These are phyloP conservation scores for Neonectria punicea DNA, from an alignment of 2,329 filamentous ascomycete genomes.

Conservation along the genomic window DNA sequence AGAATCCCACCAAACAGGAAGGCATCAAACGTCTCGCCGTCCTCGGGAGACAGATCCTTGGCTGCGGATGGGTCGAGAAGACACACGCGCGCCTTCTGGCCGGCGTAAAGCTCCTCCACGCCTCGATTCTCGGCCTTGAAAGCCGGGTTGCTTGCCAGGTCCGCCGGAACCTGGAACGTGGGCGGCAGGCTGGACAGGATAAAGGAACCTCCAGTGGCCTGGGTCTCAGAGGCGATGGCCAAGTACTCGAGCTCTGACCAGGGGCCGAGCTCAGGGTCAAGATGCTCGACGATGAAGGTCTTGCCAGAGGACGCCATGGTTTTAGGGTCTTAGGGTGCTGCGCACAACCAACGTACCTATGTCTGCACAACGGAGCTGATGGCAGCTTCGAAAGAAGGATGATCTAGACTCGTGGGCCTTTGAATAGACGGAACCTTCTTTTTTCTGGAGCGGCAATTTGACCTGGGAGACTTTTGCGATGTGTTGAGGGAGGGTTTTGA, in stretches of 20 bases:
- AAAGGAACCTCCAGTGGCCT: slow-evolving; percentile 74
- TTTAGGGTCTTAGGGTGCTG: not conserved
- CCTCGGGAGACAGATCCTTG: slow-evolving; percentile 83
- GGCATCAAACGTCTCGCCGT: slow-evolving; percentile 84
- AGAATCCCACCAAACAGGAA: slow-evolving; percentile 97
- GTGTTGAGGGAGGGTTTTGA: slow-evolving; percentile 12
- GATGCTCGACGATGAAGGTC: slow-evolving; percentile 94
- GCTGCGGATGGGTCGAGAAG: slow-evolving; percentile 87
- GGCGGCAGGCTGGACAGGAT: slow-evolving; percentile 83
- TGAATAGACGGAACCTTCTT: not conserved
- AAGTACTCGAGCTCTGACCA: slow-evolving; percentile 97
- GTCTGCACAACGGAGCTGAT: slow-evolving; percentile 5
- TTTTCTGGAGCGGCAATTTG: not conserved
- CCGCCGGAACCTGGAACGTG: slow-evolving; percentile 71
- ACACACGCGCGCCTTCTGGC: slow-evolving; percentile 81
- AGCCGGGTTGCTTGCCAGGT: slow-evolving; percentile 64
- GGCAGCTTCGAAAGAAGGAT: not conserved
- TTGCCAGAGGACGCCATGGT: slow-evolving; percentile 60
- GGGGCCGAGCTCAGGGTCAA: slow-evolving; percentile 90
- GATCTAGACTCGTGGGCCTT: not conserved
- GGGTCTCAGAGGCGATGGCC: slow-evolving; percentile 85
- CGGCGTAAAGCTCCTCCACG: slow-evolving; percentile 84
- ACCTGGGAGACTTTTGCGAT: not conserved
- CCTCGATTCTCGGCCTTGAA: slow-evolving; percentile 79
- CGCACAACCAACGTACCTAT: not conserved